Conservation (phyloP, 345 rosid genomes). For the Populus deltoides region DNA sequence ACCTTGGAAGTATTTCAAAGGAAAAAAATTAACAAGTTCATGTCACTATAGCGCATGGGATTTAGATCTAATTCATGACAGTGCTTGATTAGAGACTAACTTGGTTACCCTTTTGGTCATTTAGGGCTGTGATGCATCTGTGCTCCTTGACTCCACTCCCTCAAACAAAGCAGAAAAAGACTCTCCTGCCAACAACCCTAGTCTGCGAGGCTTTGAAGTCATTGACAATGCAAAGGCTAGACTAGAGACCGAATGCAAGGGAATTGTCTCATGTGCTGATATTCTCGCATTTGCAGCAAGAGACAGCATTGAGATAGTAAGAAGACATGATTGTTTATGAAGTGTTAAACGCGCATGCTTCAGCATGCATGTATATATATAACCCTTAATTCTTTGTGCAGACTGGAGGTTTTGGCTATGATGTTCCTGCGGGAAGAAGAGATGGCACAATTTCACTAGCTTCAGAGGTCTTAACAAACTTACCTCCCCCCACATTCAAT, state of each 20-base stretch:
- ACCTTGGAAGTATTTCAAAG: background rate
- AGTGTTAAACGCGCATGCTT: too few relatives aligned
- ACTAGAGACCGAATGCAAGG: slow-evolving; percentile 39
- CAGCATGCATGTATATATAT: too few relatives aligned
- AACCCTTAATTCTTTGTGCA: slow-evolving; percentile 1
- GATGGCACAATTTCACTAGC: slow-evolving; percentile 51
- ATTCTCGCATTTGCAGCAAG: slow-evolving; percentile 56
- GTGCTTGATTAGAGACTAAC: background rate
- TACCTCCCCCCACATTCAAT: slow-evolving; percentile 7
- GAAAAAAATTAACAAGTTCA: too few relatives aligned
- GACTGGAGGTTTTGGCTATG: slow-evolving; percentile 48
- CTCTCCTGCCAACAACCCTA: slow-evolving; percentile 39
- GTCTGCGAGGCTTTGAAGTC: slow-evolving; percentile 52
- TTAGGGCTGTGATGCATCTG: slow-evolving; percentile 59
- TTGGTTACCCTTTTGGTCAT: background rate
- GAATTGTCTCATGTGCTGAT: slow-evolving; percentile 60
- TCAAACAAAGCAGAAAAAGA: slow-evolving; percentile 53
- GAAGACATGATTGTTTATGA: background rate
- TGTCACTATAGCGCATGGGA: too few relatives aligned
- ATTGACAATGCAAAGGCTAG: slow-evolving; percentile 45
- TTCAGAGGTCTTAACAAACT: slow-evolving; percentile 23
- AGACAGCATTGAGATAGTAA: slow-evolving; percentile 45
- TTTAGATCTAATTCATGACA: too few relatives aligned
- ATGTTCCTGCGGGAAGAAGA: slow-evolving; percentile 59
- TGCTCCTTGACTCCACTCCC: slow-evolving; percentile 44